These are phyloP conservation scores for Begonia masoniana DNA, from an alignment of 306 rosid species.

Conservation along the genomic window DNA sequence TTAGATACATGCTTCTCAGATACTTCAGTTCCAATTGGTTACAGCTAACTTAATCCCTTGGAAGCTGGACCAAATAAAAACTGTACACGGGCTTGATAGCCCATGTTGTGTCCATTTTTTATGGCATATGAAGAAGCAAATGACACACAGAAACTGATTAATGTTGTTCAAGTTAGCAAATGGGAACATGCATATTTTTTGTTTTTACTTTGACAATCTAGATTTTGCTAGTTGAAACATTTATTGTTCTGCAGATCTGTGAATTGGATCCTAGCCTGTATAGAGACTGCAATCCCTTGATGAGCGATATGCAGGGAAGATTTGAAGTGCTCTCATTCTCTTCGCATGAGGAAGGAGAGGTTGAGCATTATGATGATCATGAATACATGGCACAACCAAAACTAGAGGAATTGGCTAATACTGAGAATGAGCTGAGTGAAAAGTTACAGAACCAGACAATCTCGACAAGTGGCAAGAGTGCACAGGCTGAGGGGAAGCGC, in stretches of 20 bases:
- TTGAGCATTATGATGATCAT: constrained; percentile 56
- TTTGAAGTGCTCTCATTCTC: constrained; percentile 85
- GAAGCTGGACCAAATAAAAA: too few species aligned
- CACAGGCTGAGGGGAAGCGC: constrained; percentile 46
- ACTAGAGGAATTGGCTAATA: constrained; percentile 26
- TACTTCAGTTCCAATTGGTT: too few species aligned
- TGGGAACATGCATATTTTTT: too few species aligned
- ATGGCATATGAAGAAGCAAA: too few species aligned
- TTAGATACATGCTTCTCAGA: too few species aligned
- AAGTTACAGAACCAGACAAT: constrained; percentile 54
- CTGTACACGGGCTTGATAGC: too few species aligned
- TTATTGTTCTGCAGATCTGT: constrained; percentile 28
- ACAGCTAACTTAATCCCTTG: too few species aligned
- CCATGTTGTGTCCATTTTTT: too few species aligned
- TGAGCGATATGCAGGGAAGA: constrained; percentile 51
- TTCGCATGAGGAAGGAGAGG: constrained; percentile 61
- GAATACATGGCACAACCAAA: constrained; percentile 29
- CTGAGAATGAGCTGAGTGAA: constrained; percentile 38
- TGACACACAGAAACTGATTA: too few species aligned
- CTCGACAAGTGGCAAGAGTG: constrained; percentile 20
- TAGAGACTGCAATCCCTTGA: constrained; percentile 63
- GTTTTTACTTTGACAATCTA: too few species aligned
- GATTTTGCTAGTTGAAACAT: too few species aligned
- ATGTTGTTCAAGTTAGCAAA: too few species aligned
- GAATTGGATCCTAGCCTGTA: constrained; percentile 85